These are phyloP conservation scores for Collybia sp. DNA, from an alignment of 768 basidiomycete species.

Conservation along the genomic window DNA sequence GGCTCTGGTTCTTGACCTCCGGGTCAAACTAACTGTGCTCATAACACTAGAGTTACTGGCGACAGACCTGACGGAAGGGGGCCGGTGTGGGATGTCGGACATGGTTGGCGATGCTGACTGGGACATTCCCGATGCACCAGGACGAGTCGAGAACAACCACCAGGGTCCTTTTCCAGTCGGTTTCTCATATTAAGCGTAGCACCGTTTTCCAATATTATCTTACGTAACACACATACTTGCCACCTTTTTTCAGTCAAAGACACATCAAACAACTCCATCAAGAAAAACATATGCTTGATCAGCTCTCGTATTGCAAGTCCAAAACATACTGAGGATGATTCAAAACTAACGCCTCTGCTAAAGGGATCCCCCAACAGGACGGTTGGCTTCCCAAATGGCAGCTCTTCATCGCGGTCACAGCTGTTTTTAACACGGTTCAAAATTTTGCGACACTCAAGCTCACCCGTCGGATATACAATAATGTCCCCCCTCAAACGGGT, in stretches of 20 bases:
- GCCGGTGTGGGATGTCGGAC: conserved; percentile 21
- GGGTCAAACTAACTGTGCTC: conserved; percentile 46
- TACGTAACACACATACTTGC: neutral
- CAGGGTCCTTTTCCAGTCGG: no score
- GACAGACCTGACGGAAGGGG: conserved; percentile 40
- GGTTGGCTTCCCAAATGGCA: conserved; percentile 89
- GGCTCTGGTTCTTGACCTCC: conserved; percentile 48
- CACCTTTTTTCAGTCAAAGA: neutral
- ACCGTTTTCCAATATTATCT: neutral
- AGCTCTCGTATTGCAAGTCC: neutral
- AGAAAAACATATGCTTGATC: conserved; percentile 4
- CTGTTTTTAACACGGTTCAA: conserved; percentile 83
- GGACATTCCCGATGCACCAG: conserved; percentile 12
- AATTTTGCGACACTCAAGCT: conserved; percentile 76
- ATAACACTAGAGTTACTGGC: conserved; percentile 45
- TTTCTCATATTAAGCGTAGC: no score
- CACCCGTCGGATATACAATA: conserved; percentile 74
- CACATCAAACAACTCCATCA: neutral
- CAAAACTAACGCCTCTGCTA: neutral
- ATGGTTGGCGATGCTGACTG: conserved; percentile 21
- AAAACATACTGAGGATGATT: no score
- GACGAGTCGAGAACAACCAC: neutral
- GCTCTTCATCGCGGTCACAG: conserved; percentile 70
- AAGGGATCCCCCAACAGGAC: conserved; percentile 59
- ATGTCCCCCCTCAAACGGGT: conserved; percentile 35